phyloP scores from a whole-genome alignment of 129 eudicot species.

The Artemisia annua region DNA sequence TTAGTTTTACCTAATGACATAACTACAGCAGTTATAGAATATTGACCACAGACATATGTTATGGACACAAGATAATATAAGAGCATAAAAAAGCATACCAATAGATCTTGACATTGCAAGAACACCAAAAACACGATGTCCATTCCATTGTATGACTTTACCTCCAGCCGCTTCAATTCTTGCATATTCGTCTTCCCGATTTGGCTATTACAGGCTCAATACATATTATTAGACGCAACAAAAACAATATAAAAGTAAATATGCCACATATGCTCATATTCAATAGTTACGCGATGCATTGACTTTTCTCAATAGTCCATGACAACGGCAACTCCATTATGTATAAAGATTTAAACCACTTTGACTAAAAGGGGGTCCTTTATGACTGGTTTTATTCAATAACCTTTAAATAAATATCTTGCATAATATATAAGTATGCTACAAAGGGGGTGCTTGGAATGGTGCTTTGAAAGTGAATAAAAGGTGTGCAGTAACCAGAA shows the following conservation, averaged over 20 bases:
- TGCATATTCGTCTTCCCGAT: slow-evolving; percentile 76
- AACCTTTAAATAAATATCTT: background rate
- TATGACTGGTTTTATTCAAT: background rate
- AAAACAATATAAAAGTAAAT: slow-evolving; percentile 14
- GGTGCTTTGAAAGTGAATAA: background rate
- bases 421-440: background rate
- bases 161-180: slow-evolving; percentile 91
- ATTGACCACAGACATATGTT: background rate
- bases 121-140: slow-evolving; percentile 92
- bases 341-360: background rate
- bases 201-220: slow-evolving; percentile 46
- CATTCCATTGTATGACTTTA: slow-evolving; percentile 87
- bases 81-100: slow-evolving; percentile 43
- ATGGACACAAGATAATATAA: background rate
- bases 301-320: background rate
- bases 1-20: slow-evolving; percentile 8
- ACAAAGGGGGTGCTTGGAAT: background rate
- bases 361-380: background rate
- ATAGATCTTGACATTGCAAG: slow-evolving; percentile 91
- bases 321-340: background rate
- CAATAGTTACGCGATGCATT: background rate
- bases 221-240: background rate
- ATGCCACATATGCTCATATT: background rate
- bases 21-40: background rate
- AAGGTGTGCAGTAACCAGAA: background rate